Conservation (phyloP, 768 basidiomycete species). For the Clavulina sp. region DNA sequence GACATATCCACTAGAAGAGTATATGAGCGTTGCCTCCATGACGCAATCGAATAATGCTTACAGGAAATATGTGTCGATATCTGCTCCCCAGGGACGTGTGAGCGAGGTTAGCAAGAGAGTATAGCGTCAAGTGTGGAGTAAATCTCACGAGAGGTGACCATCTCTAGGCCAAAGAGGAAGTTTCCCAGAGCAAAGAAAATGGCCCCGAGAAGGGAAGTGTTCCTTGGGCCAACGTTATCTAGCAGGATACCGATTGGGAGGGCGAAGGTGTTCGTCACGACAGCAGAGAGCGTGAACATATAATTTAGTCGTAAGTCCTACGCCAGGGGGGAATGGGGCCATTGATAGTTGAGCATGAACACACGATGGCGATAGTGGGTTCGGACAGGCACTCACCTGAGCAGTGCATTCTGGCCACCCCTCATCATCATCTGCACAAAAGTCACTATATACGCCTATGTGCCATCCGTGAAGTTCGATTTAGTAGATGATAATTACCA, state of each 20-base stretch:
- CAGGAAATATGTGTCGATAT: constrained; percentile 18
- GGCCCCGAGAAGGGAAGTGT: constrained; percentile 19
- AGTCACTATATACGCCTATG: constrained; percentile 16
- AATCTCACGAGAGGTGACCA: constrained; percentile 14
- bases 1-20: constrained; percentile 21
- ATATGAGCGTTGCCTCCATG: too few species aligned
- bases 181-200: constrained; percentile 19
- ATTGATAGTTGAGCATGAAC: background rate
- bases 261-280: constrained; percentile 21
- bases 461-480: background rate
- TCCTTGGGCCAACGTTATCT: constrained; percentile 18
- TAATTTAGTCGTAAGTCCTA: constrained; percentile 19
- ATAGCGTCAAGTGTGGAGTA: background rate
- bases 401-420: constrained; percentile 11
- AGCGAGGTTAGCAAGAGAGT: background rate
- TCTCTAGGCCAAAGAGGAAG: constrained; percentile 17
- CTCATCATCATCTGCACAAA: constrained; percentile 12
- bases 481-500: background rate
- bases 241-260: constrained; percentile 18
- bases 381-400: constrained; percentile 8
- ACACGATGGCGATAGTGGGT: background rate
- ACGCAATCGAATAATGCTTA: constrained; percentile 3
- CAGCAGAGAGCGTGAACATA: constrained; percentile 21
- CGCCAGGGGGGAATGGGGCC: constrained; percentile 10
- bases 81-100: background rate